Evolutionary conservation across 192 early-diverging fungal species (phyloP).

Genomic region (Backusella sp.): DNA sequence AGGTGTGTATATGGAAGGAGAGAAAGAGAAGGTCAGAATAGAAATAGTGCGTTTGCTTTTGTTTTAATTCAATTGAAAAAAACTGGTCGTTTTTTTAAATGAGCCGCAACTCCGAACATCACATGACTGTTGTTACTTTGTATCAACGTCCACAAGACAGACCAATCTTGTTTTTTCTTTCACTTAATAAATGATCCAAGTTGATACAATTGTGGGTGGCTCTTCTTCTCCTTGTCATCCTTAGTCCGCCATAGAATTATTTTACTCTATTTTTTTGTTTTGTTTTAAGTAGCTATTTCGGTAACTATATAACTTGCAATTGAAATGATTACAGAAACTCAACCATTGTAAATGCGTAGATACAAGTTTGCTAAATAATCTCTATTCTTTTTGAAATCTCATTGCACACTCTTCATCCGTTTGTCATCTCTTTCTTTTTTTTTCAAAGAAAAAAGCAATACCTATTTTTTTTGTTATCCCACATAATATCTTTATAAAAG

Average conservation of each 20-base stretch:
- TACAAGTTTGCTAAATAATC: neutral
- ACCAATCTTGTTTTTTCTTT: slow-evolving; percentile 4
- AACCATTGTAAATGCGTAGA: neutral
- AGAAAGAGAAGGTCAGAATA: neutral
- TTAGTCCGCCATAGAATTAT: neutral
- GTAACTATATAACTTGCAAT: neutral
- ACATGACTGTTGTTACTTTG: neutral
- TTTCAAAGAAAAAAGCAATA: neutral
- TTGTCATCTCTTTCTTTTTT: neutral
- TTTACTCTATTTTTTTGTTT: neutral
- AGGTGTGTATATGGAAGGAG: neutral
- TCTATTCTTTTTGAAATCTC: neutral
- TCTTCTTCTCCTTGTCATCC: neutral
- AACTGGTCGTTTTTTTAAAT: neutral
- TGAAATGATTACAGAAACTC: neutral
- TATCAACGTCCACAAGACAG: neutral
- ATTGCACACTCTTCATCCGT: neutral
- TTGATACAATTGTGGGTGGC: slow-evolving; percentile 1
- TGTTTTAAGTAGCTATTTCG: neutral
- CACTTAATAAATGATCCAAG: slow-evolving; percentile 20
- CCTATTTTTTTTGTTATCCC: neutral
- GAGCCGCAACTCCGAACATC: neutral
- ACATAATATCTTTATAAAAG: neutral
- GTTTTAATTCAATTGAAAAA: neutral
- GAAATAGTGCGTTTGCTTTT: neutral